Evolutionary conservation across 352 stramenopile species (phyloP), one percentile per base, ranked within the genome.

Genomic region (Phytophthora tubulina): DNA sequence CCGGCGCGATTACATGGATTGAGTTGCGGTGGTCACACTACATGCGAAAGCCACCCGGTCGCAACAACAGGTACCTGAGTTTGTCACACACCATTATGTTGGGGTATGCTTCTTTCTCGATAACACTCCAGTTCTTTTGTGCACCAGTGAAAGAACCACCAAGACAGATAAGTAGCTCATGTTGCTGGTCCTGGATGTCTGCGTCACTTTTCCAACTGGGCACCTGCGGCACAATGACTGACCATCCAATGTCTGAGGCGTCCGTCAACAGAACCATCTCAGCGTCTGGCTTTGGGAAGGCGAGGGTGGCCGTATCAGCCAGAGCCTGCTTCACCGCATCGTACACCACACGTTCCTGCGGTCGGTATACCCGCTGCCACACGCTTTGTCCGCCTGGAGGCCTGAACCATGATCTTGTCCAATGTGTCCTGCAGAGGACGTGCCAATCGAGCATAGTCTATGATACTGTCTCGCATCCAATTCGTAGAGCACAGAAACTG

Each of bases 401-500:
- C 14, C 14, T 7, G 38, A 6, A 42, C 2, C 51, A 69, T 54
- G 3, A 14, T n/a, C 4, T 46, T 3, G 3, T 63, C 42, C 13
- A 69, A 21, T 39, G 27, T 32, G 21, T 55, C 17, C 21, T 72
- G 55, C 7, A 72, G 39, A 1, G 53, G 52, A 15, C 38, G 36
- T n/a, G 38, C 36, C 35, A 54, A 13, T 30, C 46, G 13, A 5
- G 63, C 45, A 31, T 65, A 71, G 39, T 59, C 63, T 2, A 60
- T 38, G 3, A 54, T 44, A 3, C 33, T 42, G 8, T 64, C 63
- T 50, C 53, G 10, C 36, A 71, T 60, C 54, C 46, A 71, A 11
- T 71, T 71, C 10, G 63, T 54, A 10, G 63, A 38, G 9, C 63
- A 65, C 14, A 65, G 46, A 9, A 71, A 71, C 15, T 58, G 63